Base-by-base conservation (phyloP, 2,329 filamentous ascomycete genomes). In the Fusarium bulbicola region DNA sequence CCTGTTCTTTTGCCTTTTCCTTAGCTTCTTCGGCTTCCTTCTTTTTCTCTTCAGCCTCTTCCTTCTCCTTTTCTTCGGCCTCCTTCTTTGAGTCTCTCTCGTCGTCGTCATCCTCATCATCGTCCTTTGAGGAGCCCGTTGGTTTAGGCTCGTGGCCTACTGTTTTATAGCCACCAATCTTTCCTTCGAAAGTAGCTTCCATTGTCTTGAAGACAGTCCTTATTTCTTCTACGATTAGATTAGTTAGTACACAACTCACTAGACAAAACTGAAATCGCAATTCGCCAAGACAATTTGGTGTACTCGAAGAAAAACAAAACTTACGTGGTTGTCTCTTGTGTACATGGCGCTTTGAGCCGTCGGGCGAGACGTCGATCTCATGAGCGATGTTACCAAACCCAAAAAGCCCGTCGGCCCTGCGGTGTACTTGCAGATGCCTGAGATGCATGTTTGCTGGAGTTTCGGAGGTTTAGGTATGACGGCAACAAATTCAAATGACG, bases 91-190 rank as follows among this genome's bases (percentile, higher is more conserved):
- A 61, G 26, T 54, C 24, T 37, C 66, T 62, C 60, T 71, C 63
- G n/a, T 65, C 45, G 6, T 68, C 50, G 4, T 57, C 47, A 7
- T 66, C 59, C 7, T 61, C 63, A 10, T 61, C 49, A 21, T 67
- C 34, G 40, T 58, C 28, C 40, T 59, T 68, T 49, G 66, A 65
- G 42, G 52, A 70, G 24, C 52, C 52, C 4, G 77, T 76, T 20
- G 69, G 53, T 49, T 72, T 57, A 10, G 68, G 43, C 28, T 74
- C 69, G 14, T 63, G 42, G 15, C 66, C 76, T 15, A 83, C 54
- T 11, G 84, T 86, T 39, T 80, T 80, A 62, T 83, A 86, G 32
- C 85, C 85, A 57, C 83, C 85, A 62, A 86, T 79, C 11, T 79
- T 76, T n/a, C 84, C 85, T 40, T 80, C 78, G 42, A 86, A 86